Evolutionary conservation across 2,329 filamentous ascomycete genomes (phyloP).

Genomic region (Graphilbum ipis-grandicollis): DNA sequence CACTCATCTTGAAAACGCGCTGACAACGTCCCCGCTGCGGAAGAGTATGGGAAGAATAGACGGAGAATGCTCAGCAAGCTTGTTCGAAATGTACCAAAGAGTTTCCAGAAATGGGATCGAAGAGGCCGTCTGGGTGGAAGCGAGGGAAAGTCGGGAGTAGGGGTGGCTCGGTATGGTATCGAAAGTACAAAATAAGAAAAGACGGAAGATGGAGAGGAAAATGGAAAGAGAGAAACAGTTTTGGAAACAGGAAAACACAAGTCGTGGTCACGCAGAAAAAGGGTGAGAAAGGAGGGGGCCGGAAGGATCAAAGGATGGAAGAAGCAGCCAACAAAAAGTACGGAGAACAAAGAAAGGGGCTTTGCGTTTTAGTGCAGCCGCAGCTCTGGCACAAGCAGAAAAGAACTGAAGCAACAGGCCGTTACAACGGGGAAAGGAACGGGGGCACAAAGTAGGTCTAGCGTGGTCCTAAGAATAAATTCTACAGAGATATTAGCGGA

Average conservation of each 20-base stretch:
- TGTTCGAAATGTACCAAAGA: no score
- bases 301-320: conserved; percentile 1
- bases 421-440: not conserved
- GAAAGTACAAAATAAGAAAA: not conserved
- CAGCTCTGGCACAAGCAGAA: conserved; percentile 2
- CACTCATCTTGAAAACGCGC: conserved; percentile 30
- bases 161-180: no score
- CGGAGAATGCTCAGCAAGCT: no score
- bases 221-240: not conserved
- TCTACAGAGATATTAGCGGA: no score
- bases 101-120: no score
- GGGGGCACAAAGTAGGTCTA: no score
- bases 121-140: not conserved
- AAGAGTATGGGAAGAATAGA: no score
- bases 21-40: no score
- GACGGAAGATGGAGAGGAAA: not conserved
- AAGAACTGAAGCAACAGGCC: conserved; percentile 2
- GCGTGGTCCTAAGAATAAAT: no score
- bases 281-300: not conserved
- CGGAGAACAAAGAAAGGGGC: not conserved
- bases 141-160: not conserved
- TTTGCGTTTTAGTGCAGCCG: not conserved
- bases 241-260: not conserved
- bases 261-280: no score
- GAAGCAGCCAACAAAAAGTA: not conserved